Evolutionary conservation across 2,329 filamentous ascomycete genomes (phyloP).

Genomic region (Alternaria postmessia): DNA sequence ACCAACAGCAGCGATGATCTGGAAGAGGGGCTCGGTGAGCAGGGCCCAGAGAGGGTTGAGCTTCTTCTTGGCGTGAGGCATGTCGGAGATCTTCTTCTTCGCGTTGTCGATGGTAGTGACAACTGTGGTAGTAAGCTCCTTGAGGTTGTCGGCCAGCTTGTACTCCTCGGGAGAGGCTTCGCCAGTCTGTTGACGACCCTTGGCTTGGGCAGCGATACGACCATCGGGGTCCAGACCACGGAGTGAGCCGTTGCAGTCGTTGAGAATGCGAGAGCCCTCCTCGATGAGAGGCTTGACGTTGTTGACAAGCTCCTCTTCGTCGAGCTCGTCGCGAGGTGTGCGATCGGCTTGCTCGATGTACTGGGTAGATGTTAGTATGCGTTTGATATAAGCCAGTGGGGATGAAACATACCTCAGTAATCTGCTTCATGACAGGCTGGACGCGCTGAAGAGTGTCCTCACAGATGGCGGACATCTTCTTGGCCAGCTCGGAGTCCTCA

Average conservation of each 20-base stretch:
- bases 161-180: constrained; percentile 86
- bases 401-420: constrained; percentile 70
- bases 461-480: constrained; percentile 76
- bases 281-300: constrained; percentile 89
- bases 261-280: constrained; percentile 80
- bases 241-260: constrained; percentile 86
- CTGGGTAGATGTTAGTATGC: constrained; percentile 54
- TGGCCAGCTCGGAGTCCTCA: constrained; percentile 78
- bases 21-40: constrained; percentile 84
- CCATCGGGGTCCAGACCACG: constrained; percentile 90
- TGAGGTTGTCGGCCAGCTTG: constrained; percentile 81
- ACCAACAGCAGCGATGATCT: constrained; percentile 90
- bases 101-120: constrained; percentile 84
- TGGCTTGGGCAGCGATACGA: constrained; percentile 82
- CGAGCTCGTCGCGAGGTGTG: constrained; percentile 83
- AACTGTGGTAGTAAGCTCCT: constrained; percentile 83
- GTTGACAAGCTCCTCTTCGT: constrained; percentile 87
- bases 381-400: not conserved
- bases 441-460: constrained; percentile 83
- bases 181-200: constrained; percentile 76
- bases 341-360: constrained; percentile 82
- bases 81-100: constrained; percentile 86
- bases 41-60: constrained; percentile 89
- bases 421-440: constrained; percentile 85
- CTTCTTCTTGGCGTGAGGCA: constrained; percentile 95